Percentiles rank a stretch among this genome's conserved stretches.
Evolutionary conservation across 108 stramenopile genomes (phyloP).

Genomic region (Chaetoceros muelleri): DNA sequence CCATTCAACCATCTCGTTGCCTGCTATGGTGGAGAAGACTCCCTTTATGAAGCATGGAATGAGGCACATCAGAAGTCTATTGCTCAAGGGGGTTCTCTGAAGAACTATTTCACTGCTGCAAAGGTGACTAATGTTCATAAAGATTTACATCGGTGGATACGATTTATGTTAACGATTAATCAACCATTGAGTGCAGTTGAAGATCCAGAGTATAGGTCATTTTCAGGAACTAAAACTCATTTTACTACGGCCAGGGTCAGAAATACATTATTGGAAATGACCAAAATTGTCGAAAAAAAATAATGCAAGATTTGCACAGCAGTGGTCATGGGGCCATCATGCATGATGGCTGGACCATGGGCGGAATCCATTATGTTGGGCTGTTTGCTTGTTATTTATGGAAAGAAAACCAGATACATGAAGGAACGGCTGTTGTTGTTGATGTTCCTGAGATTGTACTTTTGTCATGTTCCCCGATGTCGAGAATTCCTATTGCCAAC

Average conservation of each 20-base stretch:
- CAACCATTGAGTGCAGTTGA: not conserved
- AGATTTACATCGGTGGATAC: conserved; percentile 3
- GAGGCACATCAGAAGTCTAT: not conserved
- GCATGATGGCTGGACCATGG: conserved; percentile 12
- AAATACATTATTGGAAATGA: conserved; percentile 1
- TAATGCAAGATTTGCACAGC: conserved; percentile 3
- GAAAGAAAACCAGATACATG: not conserved
- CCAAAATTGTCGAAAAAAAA: not conserved
- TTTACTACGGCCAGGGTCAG: not conserved
- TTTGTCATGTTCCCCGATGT: not conserved
- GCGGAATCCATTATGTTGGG: conserved; percentile 5
- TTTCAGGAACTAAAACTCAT: not conserved
- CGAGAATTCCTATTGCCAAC: not conserved
- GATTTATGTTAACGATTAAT: conserved; percentile 4
- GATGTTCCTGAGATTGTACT: not conserved
- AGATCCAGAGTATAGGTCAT: not conserved
- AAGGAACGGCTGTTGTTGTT: not conserved
- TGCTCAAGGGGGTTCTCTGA: not conserved
- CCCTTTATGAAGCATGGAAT: not conserved
- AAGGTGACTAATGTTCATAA: not conserved
- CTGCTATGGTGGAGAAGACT: not conserved
- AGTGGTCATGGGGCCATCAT: conserved; percentile 3
- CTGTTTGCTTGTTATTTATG: not conserved
- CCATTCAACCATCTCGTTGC: not conserved
- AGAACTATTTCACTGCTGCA: not conserved